phyloP scores from a whole-genome alignment of 768 basidiomycete species.

The Chlorophyllum brunneum region DNA sequence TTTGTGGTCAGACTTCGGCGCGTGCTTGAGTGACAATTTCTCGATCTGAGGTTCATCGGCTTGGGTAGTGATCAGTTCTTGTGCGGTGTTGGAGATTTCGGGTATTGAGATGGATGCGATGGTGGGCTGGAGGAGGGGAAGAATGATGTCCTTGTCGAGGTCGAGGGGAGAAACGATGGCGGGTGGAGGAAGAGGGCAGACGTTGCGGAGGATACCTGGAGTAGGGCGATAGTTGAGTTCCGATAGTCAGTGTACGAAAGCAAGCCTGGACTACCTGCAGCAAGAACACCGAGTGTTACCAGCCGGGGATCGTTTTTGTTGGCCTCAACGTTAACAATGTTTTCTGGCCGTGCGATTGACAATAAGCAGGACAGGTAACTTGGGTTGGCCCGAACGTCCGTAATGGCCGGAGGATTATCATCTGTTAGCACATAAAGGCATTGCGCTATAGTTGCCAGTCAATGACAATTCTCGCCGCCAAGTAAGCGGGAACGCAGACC shows the following conservation, averaged over 20 bases:
- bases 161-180: constrained; percentile 58
- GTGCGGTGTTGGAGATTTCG: constrained; percentile 44
- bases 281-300: constrained; percentile 59
- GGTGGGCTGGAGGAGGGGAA: constrained; percentile 68
- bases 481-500: constrained; percentile 40
- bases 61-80: constrained; percentile 48
- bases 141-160: constrained; percentile 65
- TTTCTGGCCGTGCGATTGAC: constrained; percentile 46
- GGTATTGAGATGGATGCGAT: constrained; percentile 56
- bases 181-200: constrained; percentile 72
- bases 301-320: constrained; percentile 47
- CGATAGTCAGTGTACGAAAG: not conserved
- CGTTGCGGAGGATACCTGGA: constrained; percentile 71
- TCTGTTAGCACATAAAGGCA: constrained; percentile 91
- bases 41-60: constrained; percentile 48
- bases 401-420: constrained; percentile 75
- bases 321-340: constrained; percentile 31
- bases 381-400: constrained; percentile 58
- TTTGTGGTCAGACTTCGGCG: constrained; percentile 76
- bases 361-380: constrained; percentile 63
- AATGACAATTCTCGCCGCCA: not conserved
- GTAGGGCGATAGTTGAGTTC: not conserved
- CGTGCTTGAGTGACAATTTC: constrained; percentile 56
- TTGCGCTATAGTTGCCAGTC: constrained; percentile 54
- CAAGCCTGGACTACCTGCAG: constrained; percentile 49